These are phyloP conservation scores for Moesziomyces parantarcticus DNA, from an alignment of 1,284 basidiomycete species.

Conservation along the genomic window DNA sequence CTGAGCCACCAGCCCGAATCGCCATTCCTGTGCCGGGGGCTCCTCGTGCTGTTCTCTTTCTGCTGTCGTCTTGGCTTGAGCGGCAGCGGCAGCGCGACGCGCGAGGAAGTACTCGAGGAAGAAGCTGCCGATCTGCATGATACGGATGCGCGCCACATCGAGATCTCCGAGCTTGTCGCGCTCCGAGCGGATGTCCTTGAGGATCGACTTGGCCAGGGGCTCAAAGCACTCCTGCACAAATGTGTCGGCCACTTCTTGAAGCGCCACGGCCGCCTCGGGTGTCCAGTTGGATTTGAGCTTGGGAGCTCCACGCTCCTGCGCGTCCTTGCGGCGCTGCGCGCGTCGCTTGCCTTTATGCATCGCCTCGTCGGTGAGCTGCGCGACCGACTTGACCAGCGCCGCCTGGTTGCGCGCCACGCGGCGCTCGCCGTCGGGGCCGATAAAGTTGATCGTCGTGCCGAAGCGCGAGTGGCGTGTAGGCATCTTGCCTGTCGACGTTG, in stretches of 20 bases:
- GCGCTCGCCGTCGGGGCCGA: constrained; percentile 55
- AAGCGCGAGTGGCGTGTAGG: constrained; percentile 64
- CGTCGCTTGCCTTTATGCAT: constrained; percentile 41
- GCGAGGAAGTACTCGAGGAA: constrained; percentile 65
- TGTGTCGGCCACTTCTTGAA: constrained; percentile 60
- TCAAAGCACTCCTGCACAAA: constrained; percentile 63
- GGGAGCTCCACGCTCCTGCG: constrained; percentile 59
- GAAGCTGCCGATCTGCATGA: constrained; percentile 61
- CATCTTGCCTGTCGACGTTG: constrained; percentile 17
- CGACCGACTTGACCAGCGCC: constrained; percentile 54
- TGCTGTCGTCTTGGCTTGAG: constrained; percentile 7
- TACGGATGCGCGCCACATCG: constrained; percentile 59
- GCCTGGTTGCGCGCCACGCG: constrained; percentile 55
- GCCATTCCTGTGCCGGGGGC: constrained; percentile 34
- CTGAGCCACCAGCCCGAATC: constrained; percentile 50
- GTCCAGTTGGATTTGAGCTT: constrained; percentile 58
- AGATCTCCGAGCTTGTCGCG: constrained; percentile 64
- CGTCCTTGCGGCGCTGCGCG: constrained; percentile 45
- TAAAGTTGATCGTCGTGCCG: constrained; percentile 64
- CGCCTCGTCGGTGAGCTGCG: constrained; percentile 55
- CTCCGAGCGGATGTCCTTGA: constrained; percentile 65
- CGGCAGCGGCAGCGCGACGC: constrained; percentile 37
- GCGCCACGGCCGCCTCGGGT: constrained; percentile 33
- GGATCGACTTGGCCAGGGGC: constrained; percentile 52
- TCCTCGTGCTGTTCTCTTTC: constrained; percentile 13